Conservation (phyloP, 176 grass and related monocot genomes). For the Cenchrus purpureus region DNA sequence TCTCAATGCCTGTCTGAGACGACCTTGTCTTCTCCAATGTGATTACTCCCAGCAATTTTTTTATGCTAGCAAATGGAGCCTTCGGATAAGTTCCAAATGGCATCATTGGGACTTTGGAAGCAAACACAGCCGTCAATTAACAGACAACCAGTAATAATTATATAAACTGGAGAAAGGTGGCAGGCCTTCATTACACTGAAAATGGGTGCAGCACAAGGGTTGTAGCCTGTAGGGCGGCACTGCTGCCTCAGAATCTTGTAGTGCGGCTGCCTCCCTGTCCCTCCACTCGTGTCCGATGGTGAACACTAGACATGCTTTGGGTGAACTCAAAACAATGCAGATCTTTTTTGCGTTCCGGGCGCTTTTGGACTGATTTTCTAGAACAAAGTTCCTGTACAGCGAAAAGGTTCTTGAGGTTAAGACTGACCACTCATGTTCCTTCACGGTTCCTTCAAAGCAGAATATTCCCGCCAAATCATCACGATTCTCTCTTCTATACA, state of each 20-base stretch:
- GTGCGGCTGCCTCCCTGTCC: neutral
- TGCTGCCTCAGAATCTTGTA: constrained; percentile 1
- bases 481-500: too few relatives aligned
- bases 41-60: neutral
- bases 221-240: neutral
- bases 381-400: neutral
- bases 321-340: neutral
- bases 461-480: too few relatives aligned
- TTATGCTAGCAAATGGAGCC: constrained; percentile 10
- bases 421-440: too few relatives aligned
- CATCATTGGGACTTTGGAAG: neutral
- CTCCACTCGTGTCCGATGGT: neutral
- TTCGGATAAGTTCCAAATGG: constrained; percentile 42
- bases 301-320: neutral
- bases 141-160: neutral
- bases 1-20: neutral
- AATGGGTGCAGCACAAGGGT: neutral
- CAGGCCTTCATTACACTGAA: neutral
- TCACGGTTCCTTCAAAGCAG: too few relatives aligned
- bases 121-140: constrained; percentile 49
- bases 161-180: constrained; percentile 27
- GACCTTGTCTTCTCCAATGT: constrained; percentile 3
- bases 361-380: neutral
- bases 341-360: neutral
- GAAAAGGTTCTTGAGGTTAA: neutral